A percentile compares a stretch with the other conserved stretches of the same genome.
phyloP scores from a whole-genome alignment of 2,329 filamentous ascomycete genomes.

The Fusarium dlaminii region DNA sequence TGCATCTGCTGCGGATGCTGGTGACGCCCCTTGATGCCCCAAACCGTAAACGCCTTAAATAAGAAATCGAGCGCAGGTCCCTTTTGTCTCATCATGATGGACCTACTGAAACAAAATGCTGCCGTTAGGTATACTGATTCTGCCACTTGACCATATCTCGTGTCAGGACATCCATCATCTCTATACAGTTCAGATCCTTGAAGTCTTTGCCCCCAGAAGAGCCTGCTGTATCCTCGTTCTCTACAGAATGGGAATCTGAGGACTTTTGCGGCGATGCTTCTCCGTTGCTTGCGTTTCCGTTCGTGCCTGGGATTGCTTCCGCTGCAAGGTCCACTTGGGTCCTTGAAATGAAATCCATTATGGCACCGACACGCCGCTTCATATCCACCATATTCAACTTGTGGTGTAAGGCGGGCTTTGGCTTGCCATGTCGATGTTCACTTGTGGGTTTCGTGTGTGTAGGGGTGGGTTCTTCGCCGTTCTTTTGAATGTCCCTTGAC shows the following conservation, averaged over 20 bases:
- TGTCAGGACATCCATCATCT: constrained; percentile 91
- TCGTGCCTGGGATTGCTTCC: constrained; percentile 61
- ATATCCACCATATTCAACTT: constrained; percentile 89
- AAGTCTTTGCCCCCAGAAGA: constrained; percentile 63
- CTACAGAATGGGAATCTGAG: constrained; percentile 41
- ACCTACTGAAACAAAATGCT: neutral
- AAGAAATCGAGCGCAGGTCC: constrained; percentile 3
- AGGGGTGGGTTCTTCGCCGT: constrained; percentile 47
- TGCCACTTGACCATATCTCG: constrained; percentile 87
- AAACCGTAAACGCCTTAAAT: constrained; percentile 35
- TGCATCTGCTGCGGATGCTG: constrained; percentile 35
- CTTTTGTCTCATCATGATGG: neutral
- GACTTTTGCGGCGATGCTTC: constrained; percentile 52
- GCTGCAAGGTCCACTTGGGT: constrained; percentile 88
- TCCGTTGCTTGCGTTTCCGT: constrained; percentile 51
- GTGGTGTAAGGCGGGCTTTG: constrained; percentile 62
- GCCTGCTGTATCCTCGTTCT: constrained; percentile 39
- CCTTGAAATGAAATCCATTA: constrained; percentile 88
- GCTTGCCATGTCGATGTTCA: constrained; percentile 65
- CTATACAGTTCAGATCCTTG: constrained; percentile 78
- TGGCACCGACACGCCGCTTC: constrained; percentile 82
- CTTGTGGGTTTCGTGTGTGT: constrained; percentile 50
- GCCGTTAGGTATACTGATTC: constrained; percentile 67
- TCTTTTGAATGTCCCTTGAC: constrained; percentile 58
- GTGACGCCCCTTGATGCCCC: constrained; percentile 38